Percentiles rank a stretch among this genome's conserved stretches.
phyloP scores from a whole-genome alignment of 2,329 filamentous ascomycete genomes.

The Alternaria tenuissima region DNA sequence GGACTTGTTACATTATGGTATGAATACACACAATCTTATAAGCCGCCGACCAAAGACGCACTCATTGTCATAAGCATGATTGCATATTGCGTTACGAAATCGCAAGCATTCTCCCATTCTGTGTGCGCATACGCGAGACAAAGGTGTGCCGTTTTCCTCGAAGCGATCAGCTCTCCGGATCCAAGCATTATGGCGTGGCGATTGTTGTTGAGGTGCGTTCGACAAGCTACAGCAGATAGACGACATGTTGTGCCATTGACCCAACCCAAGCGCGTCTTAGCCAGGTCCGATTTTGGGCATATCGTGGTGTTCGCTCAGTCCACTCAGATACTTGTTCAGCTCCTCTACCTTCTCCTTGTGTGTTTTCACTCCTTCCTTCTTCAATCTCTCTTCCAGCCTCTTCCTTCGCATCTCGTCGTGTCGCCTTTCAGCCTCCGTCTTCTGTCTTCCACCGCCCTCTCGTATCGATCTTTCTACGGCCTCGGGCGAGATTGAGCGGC shows the following conservation, averaged over 20 bases:
- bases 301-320: constrained; percentile 95
- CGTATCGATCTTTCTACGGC: constrained; percentile 36
- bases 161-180: not conserved
- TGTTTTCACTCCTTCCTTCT: constrained; percentile 88
- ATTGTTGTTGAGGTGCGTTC: not conserved
- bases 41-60: not conserved
- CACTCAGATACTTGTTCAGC: constrained; percentile 90
- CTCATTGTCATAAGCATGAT: not conserved
- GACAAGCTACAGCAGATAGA: not conserved
- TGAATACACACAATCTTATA: not conserved
- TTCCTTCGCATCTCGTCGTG: constrained; percentile 84
- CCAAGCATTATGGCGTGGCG: not conserved
- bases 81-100: not conserved
- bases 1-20: not conserved
- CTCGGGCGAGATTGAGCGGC: constrained; percentile 47
- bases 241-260: not conserved
- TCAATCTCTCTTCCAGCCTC: constrained; percentile 80
- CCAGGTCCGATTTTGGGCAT: constrained; percentile 72
- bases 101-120: not conserved
- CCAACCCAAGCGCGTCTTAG: constrained; percentile 48
- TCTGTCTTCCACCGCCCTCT: constrained; percentile 55
- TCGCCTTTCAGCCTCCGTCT: constrained; percentile 84
- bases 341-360: constrained; percentile 98
- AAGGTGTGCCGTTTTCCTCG: not conserved
- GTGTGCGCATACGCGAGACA: not conserved